phyloP scores from a whole-genome alignment of 176 grass and related monocot genomes.

The Oryza longistaminata region DNA sequence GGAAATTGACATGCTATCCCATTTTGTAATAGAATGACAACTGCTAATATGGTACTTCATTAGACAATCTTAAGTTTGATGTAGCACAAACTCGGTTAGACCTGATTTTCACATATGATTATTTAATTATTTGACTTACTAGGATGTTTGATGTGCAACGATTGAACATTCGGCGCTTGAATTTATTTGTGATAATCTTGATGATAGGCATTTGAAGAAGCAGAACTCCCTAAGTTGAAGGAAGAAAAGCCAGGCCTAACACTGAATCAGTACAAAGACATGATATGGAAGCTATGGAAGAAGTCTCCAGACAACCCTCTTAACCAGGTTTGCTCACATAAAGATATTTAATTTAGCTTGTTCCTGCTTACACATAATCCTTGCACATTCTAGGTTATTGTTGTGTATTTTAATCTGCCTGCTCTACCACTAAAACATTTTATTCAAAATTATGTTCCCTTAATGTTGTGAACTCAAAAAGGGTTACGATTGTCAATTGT shows the following conservation, averaged over 20 bases:
- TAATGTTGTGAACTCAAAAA: neutral
- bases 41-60: neutral
- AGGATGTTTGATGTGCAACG: neutral
- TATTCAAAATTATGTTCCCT: neutral
- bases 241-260: conserved; percentile 96
- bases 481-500: neutral
- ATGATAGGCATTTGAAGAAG: conserved; percentile 88
- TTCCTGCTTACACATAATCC: neutral
- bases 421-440: neutral
- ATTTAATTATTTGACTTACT: neutral
- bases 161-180: neutral
- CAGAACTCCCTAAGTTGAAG: conserved; percentile 90
- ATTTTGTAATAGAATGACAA: neutral
- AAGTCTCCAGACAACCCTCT: conserved; percentile 98
- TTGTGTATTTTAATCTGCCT: neutral
- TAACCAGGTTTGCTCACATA: conserved; percentile 68
- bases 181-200: conserved; percentile 16
- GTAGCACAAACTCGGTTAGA: neutral
- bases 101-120: neutral
- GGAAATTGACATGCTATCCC: neutral
- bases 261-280: conserved; percentile 93
- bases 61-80: neutral
- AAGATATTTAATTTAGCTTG: neutral
- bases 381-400: neutral
- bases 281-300: conserved; percentile 99